These are phyloP conservation scores for Pachysolen tannophilus DNA, from an alignment of 805 yeast species.

Conservation along the genomic window DNA sequence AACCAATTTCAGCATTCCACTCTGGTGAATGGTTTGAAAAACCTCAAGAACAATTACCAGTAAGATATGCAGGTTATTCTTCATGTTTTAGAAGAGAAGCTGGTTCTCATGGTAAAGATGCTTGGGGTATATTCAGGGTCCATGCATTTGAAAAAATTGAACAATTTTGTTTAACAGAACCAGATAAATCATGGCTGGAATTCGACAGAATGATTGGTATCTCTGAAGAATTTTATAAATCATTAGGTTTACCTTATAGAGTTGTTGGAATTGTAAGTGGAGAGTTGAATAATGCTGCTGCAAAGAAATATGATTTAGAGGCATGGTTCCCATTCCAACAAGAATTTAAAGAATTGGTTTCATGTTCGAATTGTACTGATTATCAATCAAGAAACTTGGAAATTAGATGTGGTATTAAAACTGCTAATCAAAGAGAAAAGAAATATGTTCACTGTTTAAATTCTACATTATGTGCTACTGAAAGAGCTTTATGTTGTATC, in stretches of 20 bases:
- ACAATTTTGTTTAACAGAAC: conserved; percentile 93
- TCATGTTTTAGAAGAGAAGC: conserved; percentile 99
- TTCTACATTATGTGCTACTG: conserved; percentile 95
- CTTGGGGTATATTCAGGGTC: conserved; percentile 99
- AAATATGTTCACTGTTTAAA: conserved; percentile 97
- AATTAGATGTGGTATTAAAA: conserved; percentile 97
- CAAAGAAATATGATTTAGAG: conserved; percentile 96
- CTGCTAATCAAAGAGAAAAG: conserved; percentile 91
- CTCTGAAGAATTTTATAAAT: conserved; percentile 89
- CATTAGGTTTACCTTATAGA: conserved; percentile 89
- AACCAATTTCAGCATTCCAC: conserved; percentile 97
- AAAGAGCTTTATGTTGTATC: conserved; percentile 96
- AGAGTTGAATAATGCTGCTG: conserved; percentile 97
- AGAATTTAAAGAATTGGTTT: conserved; percentile 96
- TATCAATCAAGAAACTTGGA: conserved; percentile 98
- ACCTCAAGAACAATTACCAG: conserved; percentile 93
- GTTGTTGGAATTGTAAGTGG: conserved; percentile 98
- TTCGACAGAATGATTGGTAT: conserved; percentile 90
- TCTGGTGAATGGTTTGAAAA: conserved; percentile 97
- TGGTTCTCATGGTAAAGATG: conserved; percentile 98
- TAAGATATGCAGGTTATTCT: conserved; percentile 95
- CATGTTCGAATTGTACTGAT: conserved; percentile 98
- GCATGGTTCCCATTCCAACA: conserved; percentile 99
- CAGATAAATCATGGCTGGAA: conserved; percentile 97
- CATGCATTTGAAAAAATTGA: conserved; percentile 98